These are phyloP conservation scores for Sordariomycetes sp. DNA, from an alignment of 2,329 filamentous ascomycete species.

Conservation along the genomic window DNA sequence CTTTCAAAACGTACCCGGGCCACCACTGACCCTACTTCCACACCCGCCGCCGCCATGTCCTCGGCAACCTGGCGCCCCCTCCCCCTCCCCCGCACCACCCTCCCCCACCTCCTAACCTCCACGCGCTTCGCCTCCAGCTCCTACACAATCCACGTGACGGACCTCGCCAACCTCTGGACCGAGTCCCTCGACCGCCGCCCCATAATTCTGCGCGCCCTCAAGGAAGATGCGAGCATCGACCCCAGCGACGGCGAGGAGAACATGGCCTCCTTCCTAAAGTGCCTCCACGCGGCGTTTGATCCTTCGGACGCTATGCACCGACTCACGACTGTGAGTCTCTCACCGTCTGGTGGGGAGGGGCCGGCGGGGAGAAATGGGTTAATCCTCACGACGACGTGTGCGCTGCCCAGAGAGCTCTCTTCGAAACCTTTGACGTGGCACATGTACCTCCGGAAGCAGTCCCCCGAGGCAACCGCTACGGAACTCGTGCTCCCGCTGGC, in stretches of 20 bases:
- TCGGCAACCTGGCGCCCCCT: conserved; percentile 32
- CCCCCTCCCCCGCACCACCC: conserved; percentile 23
- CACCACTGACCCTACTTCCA: neutral
- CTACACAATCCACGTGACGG: conserved; percentile 56
- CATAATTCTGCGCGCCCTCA: conserved; percentile 48
- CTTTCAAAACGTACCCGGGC: neutral
- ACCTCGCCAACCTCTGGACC: conserved; percentile 61
- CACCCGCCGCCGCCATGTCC: neutral
- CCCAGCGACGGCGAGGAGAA: conserved; percentile 56
- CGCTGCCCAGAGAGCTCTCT: conserved; percentile 44
- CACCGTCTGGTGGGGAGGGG: conserved; percentile 10
- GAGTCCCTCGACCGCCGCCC: conserved; percentile 48
- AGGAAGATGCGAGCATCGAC: conserved; percentile 58
- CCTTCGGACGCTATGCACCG: conserved; percentile 26
- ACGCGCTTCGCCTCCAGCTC: conserved; percentile 36
- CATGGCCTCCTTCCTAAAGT: conserved; percentile 51
- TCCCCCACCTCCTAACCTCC: conserved; percentile 48
- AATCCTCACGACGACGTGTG: conserved; percentile 40
- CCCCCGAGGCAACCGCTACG: conserved; percentile 26
- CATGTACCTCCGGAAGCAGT: conserved; percentile 37
- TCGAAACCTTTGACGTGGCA: conserved; percentile 48
- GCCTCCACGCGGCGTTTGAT: conserved; percentile 41
- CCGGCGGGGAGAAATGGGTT: conserved; percentile 24
- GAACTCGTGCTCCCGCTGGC: conserved; percentile 39
- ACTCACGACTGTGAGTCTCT: conserved; percentile 30